Evolutionary conservation across 2,329 filamentous ascomycete genomes (phyloP), one percentile per base, ranked within the genome.

Genomic region (Claviceps paspali): DNA sequence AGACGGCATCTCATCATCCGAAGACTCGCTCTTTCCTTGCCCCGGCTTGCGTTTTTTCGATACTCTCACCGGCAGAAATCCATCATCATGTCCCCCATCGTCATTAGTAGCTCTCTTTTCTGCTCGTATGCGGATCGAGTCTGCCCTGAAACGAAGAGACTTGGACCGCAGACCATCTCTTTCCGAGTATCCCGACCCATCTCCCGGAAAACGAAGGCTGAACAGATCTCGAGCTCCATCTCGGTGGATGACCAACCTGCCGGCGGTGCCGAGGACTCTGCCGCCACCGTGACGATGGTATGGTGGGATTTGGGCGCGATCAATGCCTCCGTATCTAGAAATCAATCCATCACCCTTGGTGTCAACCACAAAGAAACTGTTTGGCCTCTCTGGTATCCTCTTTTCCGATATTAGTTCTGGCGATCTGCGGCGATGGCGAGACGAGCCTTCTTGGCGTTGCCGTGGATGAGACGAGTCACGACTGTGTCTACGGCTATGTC

Each of bases 301-400:
- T 2, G 59, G 49, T 0, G 86, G 85, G 9, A 92, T 60, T 38
- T 69, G 71, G 45, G 81, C 82, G 26, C 73, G 73, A 52, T 94
- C 76, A 28, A 82, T 67, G 21, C 40, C 34, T 11, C 73, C 83
- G 53, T 87, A 95, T 19, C 70, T 69, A 31, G 80, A 56, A 45
- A 91, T 85, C 33, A 85, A 68, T 4, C 68, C 63, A 49, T 96
- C 88, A 0, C 88, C 87, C 49, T 75, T 76, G 29, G 64, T 73
- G 56, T 96, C 88, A 36, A 82, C 49, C 31, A 73, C 48, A 52
- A 73, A 87, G 3, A 51, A 28, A 49, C 52, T 45, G 51, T 24
- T 29, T 3, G 26, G 11, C 12, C 9, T 29, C 14, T 22, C 26
- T 10, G 33, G 24, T 8, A 7, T 5, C 12, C 29, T 9, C 23